Conservation (phyloP, 2,329 filamentous ascomycete genomes). For the Calonectria ilicicola region DNA sequence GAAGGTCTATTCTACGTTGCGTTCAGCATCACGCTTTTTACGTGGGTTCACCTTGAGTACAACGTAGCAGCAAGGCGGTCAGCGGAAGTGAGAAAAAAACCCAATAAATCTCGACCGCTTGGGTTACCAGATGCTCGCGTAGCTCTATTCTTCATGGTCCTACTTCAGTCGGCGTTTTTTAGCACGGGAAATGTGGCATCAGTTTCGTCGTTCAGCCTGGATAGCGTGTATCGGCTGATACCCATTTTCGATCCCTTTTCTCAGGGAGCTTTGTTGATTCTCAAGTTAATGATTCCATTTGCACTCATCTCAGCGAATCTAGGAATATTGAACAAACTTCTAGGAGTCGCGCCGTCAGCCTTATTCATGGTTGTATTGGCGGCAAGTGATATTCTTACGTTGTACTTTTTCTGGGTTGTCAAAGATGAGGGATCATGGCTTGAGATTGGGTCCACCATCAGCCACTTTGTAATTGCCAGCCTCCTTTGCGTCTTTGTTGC, state of each 20-base stretch:
- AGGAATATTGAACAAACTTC: constrained; percentile 87
- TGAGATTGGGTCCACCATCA: constrained; percentile 97
- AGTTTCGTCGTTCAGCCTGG: constrained; percentile 91
- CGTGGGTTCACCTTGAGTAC: constrained; percentile 94
- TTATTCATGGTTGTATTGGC: constrained; percentile 96
- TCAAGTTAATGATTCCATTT: constrained; percentile 95
- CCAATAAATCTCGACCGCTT: constrained; percentile 69
- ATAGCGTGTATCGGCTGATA: constrained; percentile 87
- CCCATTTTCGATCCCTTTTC: constrained; percentile 95
- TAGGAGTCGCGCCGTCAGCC: constrained; percentile 87
- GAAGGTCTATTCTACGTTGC: constrained; percentile 96
- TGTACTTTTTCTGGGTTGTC: constrained; percentile 98
- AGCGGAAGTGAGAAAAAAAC: constrained; percentile 39
- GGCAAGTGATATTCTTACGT: constrained; percentile 88
- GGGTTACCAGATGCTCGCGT: constrained; percentile 87
- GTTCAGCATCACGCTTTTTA: constrained; percentile 84
- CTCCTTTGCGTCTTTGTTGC: constrained; percentile 91
- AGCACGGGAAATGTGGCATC: constrained; percentile 96
- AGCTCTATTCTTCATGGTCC: constrained; percentile 93
- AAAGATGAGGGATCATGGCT: constrained; percentile 97
- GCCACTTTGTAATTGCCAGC: constrained; percentile 94
- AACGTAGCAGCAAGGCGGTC: constrained; percentile 60
- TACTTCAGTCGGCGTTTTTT: constrained; percentile 97
- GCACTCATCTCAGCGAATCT: constrained; percentile 92
- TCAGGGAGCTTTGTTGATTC: constrained; percentile 85